Conservation (phyloP, 2,329 filamentous ascomycete genomes). For the Ophiostoma tasmaniense region DNA sequence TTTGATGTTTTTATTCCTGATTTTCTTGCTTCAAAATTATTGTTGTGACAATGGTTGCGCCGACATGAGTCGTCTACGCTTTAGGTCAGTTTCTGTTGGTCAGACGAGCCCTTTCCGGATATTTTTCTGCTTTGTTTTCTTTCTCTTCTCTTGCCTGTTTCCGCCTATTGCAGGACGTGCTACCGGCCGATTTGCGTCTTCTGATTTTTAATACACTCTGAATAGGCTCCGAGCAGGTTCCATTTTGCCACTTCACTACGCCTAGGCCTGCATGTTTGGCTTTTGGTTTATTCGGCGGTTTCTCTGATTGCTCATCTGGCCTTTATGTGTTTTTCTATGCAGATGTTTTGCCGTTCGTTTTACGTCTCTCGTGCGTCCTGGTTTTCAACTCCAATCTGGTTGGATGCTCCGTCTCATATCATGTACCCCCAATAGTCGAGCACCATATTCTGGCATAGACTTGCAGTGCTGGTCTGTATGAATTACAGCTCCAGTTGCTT, state of each 20-base stretch:
- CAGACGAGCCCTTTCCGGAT: not conserved
- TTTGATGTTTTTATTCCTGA: not conserved
- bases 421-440: not conserved
- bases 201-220: constrained; percentile 24
- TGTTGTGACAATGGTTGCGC: not conserved
- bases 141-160: not conserved
- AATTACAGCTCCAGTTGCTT: not conserved
- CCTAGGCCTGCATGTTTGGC: constrained; percentile 31
- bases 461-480: not conserved
- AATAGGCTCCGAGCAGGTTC: constrained; percentile 30
- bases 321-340: not conserved
- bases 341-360: not conserved
- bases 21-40: not conserved
- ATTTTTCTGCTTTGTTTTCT: not conserved
- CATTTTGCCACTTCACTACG: constrained; percentile 36
- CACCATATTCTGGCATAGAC: constrained; percentile 12
- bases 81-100: not conserved
- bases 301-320: constrained; percentile 7
- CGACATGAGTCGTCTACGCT: not conserved
- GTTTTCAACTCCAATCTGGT: not conserved
- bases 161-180: not conserved
- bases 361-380: constrained; percentile 6
- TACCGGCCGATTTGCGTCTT: constrained; percentile 21
- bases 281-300: constrained; percentile 20
- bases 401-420: constrained; percentile 9